Evolutionary conservation across 2,329 filamentous ascomycete genomes (phyloP), one percentile per base, ranked within the genome.

Genomic region (Nectriaceae sp.): DNA sequence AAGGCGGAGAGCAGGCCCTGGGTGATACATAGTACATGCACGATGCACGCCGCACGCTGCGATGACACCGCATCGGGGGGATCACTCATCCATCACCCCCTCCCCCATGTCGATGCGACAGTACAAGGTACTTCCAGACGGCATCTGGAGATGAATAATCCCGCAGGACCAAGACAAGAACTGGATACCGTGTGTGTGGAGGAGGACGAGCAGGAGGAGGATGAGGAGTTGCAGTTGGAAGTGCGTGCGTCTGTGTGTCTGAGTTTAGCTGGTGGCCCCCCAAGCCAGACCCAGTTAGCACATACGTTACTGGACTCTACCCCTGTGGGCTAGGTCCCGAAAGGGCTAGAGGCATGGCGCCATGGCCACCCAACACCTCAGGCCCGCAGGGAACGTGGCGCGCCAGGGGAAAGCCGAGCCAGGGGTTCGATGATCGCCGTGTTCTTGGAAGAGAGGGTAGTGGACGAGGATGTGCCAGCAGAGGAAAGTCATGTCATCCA

Each of bases 341-440:
- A 50, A 46, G 48, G 51, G 37, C 51, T 54, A 55, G 53, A 44
- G 49, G 49, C 53, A 50, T 54, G 56, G 53, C 55, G 49, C 49
- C 47, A 59, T 59, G 56, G 40, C 44, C 44, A 46, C 8, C 50
- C 39, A 42, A 40, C 47, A 50, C 35, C 49, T 35, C 44, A 31
- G 26, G 26, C 26, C n/a, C n/a, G n/a, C 24, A 42, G 42, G 36
- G 49, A 60, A 61, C 58, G 57, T 61, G 57, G 57, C 57, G 60
- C 50, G 48, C 48, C 49, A 57, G 53, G 46, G 50, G 13, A 36
- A 5, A 6, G 33, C 13, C n/a, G 33, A 36, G 13, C 24, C 13
- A 29, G 13, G 24, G 24, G 24, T 29, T 29, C 13, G 24, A 29
- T 29, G 24, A n/a, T n/a, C n/a, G n/a, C n/a, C n/a, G n/a, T n/a